Base-by-base conservation (phyloP, 176 grass and related monocot species). In the Avena insularis region DNA sequence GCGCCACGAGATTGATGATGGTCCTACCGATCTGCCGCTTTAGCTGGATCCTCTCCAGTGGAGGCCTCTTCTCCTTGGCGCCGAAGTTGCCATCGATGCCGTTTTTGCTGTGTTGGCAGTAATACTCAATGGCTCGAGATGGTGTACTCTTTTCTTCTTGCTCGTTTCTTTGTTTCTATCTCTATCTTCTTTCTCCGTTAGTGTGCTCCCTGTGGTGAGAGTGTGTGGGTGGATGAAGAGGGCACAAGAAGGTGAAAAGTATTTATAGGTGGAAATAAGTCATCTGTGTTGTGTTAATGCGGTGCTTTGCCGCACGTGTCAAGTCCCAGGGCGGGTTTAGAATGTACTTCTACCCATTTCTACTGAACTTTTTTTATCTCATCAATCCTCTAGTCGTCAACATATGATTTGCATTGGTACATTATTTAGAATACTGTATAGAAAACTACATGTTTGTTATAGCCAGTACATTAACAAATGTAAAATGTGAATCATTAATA, bases 41-140 rank as follows among this genome's bases (percentile, higher is more conserved):
- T 2, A 84, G 81, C 55, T 89, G 87, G 2, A 71, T 60, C 21
- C 71, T 88, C 71, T 54, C 84, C 66, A 74, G 82, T 16, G 82
- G n/a, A 6, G 82, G 46, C 66, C 82, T 84, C 82, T 84, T 84
- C 55, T 79, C 45, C 75, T 84, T 84, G 2, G 74, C 0, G 21
- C 60, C 15, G 43, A 55, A 33, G 46, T 10, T 72, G 81, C 31
- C 48, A 66, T 46, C 6, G 29, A 54, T 51, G 71, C 55, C 27
- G 57, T 31, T 20, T 57, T 65, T 49, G 72, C 23, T 53, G 48
- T 79, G 63, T 51, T 86, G 71, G 79, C 71, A 71, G 46, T 8
- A 47, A 83, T 77, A 63, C 79, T 86, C 89, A 73, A 69, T 69
- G 33, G 8, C 33, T 40, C 38, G 38, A 40, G n/a, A 17, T 36